phyloP scores from a whole-genome alignment of 2,329 filamentous ascomycete species.

The Colletotrichum gigasporum region DNA sequence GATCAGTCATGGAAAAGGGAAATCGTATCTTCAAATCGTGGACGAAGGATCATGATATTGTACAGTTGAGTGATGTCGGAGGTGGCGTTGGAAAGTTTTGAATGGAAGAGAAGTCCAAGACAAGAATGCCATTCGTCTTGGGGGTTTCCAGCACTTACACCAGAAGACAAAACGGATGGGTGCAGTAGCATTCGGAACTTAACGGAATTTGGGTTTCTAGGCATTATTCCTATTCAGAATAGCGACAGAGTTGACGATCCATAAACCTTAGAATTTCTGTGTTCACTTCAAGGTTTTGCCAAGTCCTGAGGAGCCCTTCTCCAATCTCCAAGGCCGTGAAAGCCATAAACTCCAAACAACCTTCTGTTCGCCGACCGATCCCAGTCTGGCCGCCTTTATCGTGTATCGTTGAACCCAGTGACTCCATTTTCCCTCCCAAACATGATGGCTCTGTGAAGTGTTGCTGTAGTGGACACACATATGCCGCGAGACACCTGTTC shows the following conservation, averaged over 20 bases:
- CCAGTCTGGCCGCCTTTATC: background rate
- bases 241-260: background rate
- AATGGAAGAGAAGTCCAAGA: too few species aligned
- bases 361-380: background rate
- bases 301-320: background rate
- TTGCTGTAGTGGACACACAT: background rate
- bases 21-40: background rate
- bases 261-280: background rate
- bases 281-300: conserved; percentile 1
- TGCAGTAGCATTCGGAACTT: too few species aligned
- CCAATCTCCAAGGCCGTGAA: background rate
- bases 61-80: too few species aligned
- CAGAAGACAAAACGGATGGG: background rate
- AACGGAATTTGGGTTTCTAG: background rate
- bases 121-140: too few species aligned
- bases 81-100: too few species aligned
- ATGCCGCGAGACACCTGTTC: background rate
- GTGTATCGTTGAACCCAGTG: background rate
- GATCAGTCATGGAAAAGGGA: too few species aligned
- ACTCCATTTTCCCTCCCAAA: background rate
- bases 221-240: background rate
- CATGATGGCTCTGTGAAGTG: background rate
- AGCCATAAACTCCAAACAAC: background rate
- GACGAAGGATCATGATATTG: too few species aligned
- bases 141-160: background rate